A percentile compares a stretch with the other conserved stretches of the same genome.
Evolutionary conservation across 371 early-diverging fungal species (phyloP).

Genomic region (Actinomortierella wolfii): DNA sequence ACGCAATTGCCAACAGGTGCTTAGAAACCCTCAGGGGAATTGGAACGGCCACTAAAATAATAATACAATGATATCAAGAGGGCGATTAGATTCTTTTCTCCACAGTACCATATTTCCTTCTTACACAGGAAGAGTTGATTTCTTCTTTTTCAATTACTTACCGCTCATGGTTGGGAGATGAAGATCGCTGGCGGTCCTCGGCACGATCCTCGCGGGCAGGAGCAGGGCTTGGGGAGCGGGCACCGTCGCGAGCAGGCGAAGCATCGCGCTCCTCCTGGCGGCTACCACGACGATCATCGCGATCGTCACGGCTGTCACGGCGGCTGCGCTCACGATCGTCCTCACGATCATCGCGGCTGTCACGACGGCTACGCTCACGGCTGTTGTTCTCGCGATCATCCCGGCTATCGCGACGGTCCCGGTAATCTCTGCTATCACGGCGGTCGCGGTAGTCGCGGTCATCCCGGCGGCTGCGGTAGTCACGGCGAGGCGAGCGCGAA

Average conservation of each 20-base stretch:
- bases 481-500: conserved; percentile 47
- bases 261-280: too few relatives aligned
- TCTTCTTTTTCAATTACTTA: background rate
- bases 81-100: background rate
- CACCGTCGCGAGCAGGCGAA: too few relatives aligned
- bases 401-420: conserved; percentile 8
- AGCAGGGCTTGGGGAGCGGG: too few relatives aligned
- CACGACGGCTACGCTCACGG: conserved; percentile 10
- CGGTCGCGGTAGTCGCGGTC: conserved; percentile 24
- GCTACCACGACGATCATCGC: conserved; percentile 12
- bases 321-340: conserved; percentile 7
- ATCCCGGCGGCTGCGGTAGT: too few relatives aligned
- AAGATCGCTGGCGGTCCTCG: conserved; percentile 5
- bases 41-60: conserved; percentile 5
- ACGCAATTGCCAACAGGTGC: background rate
- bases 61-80: background rate
- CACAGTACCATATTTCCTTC: background rate
- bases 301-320: conserved; percentile 3
- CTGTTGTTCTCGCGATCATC: conserved; percentile 11
- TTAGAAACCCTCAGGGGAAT: conserved; percentile 4
- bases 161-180: conserved; percentile 3
- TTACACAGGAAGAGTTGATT: background rate
- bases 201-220: too few relatives aligned
- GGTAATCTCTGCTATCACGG: conserved; percentile 11
- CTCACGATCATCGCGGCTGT: conserved; percentile 7